Evolutionary conservation across 2,329 filamentous ascomycete species (phyloP).

Genomic region (Hymenoscyphus salicellus): DNA sequence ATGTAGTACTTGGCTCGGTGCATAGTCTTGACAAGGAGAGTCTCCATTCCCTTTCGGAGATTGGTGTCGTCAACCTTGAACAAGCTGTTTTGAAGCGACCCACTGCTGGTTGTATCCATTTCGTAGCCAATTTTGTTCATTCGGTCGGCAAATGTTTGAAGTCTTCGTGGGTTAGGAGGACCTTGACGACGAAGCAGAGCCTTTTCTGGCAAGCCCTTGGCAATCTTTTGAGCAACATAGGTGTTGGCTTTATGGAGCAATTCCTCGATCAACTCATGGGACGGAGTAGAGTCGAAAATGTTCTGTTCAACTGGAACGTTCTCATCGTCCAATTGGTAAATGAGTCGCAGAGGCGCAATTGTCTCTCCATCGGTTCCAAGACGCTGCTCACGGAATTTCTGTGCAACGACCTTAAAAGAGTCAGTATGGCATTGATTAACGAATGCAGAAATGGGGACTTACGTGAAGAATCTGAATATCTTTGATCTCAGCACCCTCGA

Average conservation of each 20-base stretch:
- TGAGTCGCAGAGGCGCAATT: slow-evolving; percentile 79
- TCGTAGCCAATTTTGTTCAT: slow-evolving; percentile 91
- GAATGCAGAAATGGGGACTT: slow-evolving; percentile 35
- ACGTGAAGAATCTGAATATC: slow-evolving; percentile 78
- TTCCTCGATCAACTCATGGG: slow-evolving; percentile 93
- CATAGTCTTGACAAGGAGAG: slow-evolving; percentile 91
- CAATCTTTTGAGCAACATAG: slow-evolving; percentile 82
- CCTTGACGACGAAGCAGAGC: slow-evolving; percentile 85
- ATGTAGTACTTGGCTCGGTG: slow-evolving; percentile 94
- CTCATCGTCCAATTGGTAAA: slow-evolving; percentile 95
- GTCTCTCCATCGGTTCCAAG: slow-evolving; percentile 76
- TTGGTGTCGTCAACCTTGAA: slow-evolving; percentile 89
- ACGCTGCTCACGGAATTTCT: slow-evolving; percentile 86
- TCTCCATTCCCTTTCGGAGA: slow-evolving; percentile 96
- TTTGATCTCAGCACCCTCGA: slow-evolving; percentile 65
- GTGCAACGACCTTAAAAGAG: slow-evolving; percentile 61
- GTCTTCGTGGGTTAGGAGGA: slow-evolving; percentile 79
- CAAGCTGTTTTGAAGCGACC: slow-evolving; percentile 86
- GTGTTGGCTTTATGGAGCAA: slow-evolving; percentile 89
- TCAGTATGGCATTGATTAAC: background rate
- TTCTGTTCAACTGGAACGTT: slow-evolving; percentile 96
- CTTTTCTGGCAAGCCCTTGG: slow-evolving; percentile 79
- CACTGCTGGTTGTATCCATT: slow-evolving; percentile 85
- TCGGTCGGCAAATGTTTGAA: slow-evolving; percentile 86
- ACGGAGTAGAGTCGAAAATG: slow-evolving; percentile 85